Conservation (phyloP, 2,329 filamentous ascomycete species). For the Diaporthe citrichinensis region DNA sequence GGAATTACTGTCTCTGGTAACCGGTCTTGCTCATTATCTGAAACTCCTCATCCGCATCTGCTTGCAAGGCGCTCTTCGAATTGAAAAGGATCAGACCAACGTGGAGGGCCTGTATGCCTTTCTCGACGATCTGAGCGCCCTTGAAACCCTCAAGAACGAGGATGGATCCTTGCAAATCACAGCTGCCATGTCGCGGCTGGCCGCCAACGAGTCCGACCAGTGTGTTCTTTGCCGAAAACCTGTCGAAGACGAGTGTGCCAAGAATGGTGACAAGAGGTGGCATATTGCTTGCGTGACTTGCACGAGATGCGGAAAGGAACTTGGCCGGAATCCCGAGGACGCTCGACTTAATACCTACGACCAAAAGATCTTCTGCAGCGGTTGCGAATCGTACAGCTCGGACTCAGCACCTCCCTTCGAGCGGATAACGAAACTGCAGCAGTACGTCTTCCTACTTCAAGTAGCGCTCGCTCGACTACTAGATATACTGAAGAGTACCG, state of each 20-base stretch:
- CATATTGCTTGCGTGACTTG: slow-evolving; percentile 88
- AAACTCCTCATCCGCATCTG: slow-evolving; percentile 98
- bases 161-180: slow-evolving; percentile 75
- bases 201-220: slow-evolving; percentile 85
- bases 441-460: slow-evolving; percentile 93
- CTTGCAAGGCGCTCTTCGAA: slow-evolving; percentile 89
- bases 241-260: slow-evolving; percentile 94
- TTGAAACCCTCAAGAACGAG: slow-evolving; percentile 82
- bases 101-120: slow-evolving; percentile 85
- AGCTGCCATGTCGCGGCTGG: slow-evolving; percentile 75
- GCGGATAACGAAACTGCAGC: slow-evolving; percentile 86
- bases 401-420: slow-evolving; percentile 72
- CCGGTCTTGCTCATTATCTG: slow-evolving; percentile 94
- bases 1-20: slow-evolving; percentile 96
- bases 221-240: slow-evolving; percentile 86
- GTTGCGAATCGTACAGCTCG: slow-evolving; percentile 72
- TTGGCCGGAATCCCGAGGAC: slow-evolving; percentile 77
- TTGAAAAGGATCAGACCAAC: slow-evolving; percentile 86
- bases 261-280: slow-evolving; percentile 82
- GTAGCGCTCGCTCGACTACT: slow-evolving; percentile 92
- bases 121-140: slow-evolving; percentile 84
- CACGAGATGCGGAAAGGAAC: slow-evolving; percentile 72
- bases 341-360: slow-evolving; percentile 79
- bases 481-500: slow-evolving; percentile 86
- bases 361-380: slow-evolving; percentile 78